These are phyloP conservation scores for Penicillium oxalicum DNA, from an alignment of 2,329 filamentous ascomycete species.

Conservation along the genomic window DNA sequence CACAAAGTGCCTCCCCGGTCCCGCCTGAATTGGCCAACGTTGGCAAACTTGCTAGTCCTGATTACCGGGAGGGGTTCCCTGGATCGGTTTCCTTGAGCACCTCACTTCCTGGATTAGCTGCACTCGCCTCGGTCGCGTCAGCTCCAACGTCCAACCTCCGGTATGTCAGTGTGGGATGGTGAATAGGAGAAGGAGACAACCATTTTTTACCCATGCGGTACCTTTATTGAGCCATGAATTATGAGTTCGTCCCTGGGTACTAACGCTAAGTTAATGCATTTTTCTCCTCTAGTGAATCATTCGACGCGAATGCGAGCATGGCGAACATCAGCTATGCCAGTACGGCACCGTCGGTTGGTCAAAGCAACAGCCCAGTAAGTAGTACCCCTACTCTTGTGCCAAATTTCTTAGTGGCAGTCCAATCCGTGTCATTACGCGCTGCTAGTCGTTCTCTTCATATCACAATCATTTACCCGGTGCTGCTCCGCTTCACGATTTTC, in stretches of 20 bases:
- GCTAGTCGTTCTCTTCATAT: constrained; percentile 14
- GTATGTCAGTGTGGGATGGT: constrained; percentile 33
- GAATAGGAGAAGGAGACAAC: neutral
- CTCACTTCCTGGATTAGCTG: constrained; percentile 53
- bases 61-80: constrained; percentile 23
- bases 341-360: constrained; percentile 59
- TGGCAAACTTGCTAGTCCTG: constrained; percentile 25
- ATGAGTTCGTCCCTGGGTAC: too few relatives aligned
- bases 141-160: constrained; percentile 48
- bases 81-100: constrained; percentile 31
- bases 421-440: neutral
- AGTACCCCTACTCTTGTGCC: neutral
- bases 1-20: constrained; percentile 43
- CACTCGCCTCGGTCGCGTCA: constrained; percentile 54
- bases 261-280: neutral
- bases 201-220: neutral
- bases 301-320: constrained; percentile 49
- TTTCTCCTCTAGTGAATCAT: constrained; percentile 27
- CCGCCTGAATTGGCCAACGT: constrained; percentile 27
- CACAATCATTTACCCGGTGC: constrained; percentile 7
- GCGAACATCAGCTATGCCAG: constrained; percentile 57
- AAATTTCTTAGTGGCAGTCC: neutral
- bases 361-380: constrained; percentile 47
- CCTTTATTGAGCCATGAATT: neutral
- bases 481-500: constrained; percentile 11